Evolutionary conservation across 805 yeast species (phyloP).

Genomic region (Schwanniomyces occidentalis): DNA sequence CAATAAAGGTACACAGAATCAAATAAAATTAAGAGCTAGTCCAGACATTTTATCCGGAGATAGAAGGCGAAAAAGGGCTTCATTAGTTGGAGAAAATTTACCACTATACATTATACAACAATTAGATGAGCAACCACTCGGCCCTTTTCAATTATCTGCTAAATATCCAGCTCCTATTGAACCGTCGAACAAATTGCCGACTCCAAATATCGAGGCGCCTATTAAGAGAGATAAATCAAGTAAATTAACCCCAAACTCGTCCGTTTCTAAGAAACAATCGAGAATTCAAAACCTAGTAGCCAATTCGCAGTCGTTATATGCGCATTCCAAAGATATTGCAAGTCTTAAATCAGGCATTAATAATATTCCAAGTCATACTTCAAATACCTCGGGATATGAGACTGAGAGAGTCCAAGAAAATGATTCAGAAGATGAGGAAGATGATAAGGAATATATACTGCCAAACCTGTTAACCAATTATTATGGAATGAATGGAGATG

Average conservation of each 20-base stretch:
- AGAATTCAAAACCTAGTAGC: conserved; percentile 33
- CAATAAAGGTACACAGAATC: too few species aligned
- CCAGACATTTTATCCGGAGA: too few species aligned
- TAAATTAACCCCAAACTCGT: not conserved
- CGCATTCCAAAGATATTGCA: conserved; percentile 21
- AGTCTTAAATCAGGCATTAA: conserved; percentile 9
- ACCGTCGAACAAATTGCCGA: not conserved
- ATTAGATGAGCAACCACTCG: too few species aligned
- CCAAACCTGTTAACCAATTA: conserved; percentile 37
- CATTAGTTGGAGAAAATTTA: conserved; percentile 36
- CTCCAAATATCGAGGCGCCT: not conserved
- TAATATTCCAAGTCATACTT: conserved; percentile 4
- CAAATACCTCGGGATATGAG: conserved; percentile 11
- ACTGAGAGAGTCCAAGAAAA: conserved; percentile 7
- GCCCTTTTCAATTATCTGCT: not conserved
- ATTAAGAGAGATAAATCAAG: not conserved
- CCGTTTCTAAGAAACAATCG: conserved; percentile 9
- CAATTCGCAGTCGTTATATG: conserved; percentile 37
- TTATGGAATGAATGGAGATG: conserved; percentile 24
- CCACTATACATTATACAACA: conserved; percentile 37
- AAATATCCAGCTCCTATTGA: not conserved
- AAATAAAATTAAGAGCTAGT: too few species aligned
- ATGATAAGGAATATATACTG: conserved; percentile 41
- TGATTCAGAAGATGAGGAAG: conserved; percentile 22
- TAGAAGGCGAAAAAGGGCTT: conserved; percentile 22